These are phyloP conservation scores for Suillus decipiens DNA, from an alignment of 768 basidiomycete species.

Conservation along the genomic window DNA sequence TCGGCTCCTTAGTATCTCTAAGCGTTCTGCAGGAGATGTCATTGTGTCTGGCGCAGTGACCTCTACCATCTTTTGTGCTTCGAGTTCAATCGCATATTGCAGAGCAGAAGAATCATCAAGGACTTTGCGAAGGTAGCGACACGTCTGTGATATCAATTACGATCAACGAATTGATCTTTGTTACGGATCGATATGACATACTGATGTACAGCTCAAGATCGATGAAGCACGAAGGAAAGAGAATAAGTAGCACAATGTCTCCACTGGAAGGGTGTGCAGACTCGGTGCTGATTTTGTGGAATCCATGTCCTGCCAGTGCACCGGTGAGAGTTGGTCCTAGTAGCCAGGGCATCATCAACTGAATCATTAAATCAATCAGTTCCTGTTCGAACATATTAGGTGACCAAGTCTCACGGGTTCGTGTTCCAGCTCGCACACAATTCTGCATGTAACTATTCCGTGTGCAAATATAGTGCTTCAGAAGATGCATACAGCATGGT, in stretches of 20 bases:
- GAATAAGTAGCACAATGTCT: conserved; percentile 1
- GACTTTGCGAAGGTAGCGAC: conserved; percentile 5
- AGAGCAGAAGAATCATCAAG: not conserved
- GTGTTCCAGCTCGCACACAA: not conserved
- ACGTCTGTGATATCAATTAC: not conserved
- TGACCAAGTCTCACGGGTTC: not conserved
- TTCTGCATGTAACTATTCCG: not conserved
- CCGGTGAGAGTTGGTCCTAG: not conserved
- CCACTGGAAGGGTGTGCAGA: not conserved
- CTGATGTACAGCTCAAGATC: conserved; percentile 1
- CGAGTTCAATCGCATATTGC: conserved; percentile 5
- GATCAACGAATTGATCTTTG: not conserved
- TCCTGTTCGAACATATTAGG: not conserved
- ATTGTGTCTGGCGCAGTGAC: not conserved
- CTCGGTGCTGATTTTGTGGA: not conserved
- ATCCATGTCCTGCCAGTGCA: not conserved
- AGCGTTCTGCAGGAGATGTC: conserved; percentile 1
- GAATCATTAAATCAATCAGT: not conserved
- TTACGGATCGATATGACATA: not conserved
- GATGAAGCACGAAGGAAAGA: not conserved
- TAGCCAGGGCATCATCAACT: not conserved
- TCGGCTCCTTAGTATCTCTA: not conserved
- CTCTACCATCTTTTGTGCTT: conserved; percentile 3
- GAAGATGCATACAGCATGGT: not conserved
- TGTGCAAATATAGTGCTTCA: not conserved